Evolutionary conservation across 371 early-diverging fungal species (phyloP), one percentile per base, ranked within the genome.

Genomic region (Saksenaea oblongispora): DNA sequence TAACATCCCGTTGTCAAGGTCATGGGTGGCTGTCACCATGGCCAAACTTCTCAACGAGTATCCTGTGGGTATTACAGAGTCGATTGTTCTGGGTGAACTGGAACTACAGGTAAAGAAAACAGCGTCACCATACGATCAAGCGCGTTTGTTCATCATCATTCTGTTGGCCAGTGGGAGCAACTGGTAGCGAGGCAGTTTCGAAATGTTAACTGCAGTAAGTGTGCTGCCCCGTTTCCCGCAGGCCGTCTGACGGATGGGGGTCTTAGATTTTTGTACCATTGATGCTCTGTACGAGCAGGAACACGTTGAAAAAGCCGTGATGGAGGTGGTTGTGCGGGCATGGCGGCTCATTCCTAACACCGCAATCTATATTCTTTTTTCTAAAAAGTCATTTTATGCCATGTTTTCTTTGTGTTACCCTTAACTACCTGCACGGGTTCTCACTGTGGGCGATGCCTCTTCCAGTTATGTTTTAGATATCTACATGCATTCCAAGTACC

Each of bases 1-100:
- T 24, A 31, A 31, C 31, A 31, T 7, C 7, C 7, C 31, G 31
- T 35, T 11, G 26, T 8, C 2, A 34, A 69, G 69, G 69, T 64
- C 62, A n/a, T 69, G 69, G 69, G 65, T 69, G 24, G 69, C 69
- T 26, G 58, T 64, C 15, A 22, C 58, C 15, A 36, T 69, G 17
- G 69, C 69, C 1, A 53, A 41, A 15, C 56, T 64, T n/a, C 53
- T 64, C n/a, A 34, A 18, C n/a, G 58, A 61, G 15, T 64, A 69
- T 42, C 56, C 69, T 15, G 53, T 62, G 27, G 69, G 65, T 13
- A 3, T 69, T 5, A 69, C 69, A 2, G 62, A 62, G 9, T 34
- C 69, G 8, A 61, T 64, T 22, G 41, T 57, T n/a, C 31, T 69
- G 24, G 58, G 61, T 1, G 65, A 69, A 47, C 58, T 69, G 1